A percentile compares a stretch with the other conserved stretches of the same genome.
phyloP scores from a whole-genome alignment of 208 protist species.

The Acanthamoeba quina region DNA sequence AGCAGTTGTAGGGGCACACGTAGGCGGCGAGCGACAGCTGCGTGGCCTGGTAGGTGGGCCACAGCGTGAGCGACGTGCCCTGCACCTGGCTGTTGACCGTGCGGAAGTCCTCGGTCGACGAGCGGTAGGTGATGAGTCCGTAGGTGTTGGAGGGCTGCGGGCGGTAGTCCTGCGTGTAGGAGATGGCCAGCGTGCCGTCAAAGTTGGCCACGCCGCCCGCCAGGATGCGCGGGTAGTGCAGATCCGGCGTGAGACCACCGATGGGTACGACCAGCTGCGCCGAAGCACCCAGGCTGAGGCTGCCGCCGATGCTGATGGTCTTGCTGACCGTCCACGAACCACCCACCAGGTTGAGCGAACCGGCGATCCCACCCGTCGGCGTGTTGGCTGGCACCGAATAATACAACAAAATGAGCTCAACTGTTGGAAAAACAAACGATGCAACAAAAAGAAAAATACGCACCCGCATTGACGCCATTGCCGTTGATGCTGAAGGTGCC shows the following conservation, averaged over 20 bases:
- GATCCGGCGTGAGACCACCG: background rate
- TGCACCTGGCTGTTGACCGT: background rate
- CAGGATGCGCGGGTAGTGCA: background rate
- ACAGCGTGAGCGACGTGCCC: conserved; percentile 3
- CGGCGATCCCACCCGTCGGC: background rate
- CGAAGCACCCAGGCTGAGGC: background rate
- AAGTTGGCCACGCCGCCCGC: background rate
- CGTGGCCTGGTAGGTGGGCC: conserved; percentile 12
- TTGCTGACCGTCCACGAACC: background rate
- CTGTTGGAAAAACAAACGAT: too few species aligned
- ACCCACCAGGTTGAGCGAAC: background rate
- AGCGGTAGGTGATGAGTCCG: background rate
- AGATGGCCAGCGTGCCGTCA: conserved; percentile 27
- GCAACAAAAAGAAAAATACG: too few species aligned
- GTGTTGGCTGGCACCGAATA: background rate
- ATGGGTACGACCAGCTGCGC: background rate
- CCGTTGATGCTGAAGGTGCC: conserved; percentile 55
- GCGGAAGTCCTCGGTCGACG: conserved; percentile 15
- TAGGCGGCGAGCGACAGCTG: background rate
- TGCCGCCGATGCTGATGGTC: conserved; percentile 18
- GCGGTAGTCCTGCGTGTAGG: conserved; percentile 18
- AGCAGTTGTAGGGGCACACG: conserved; percentile 67
- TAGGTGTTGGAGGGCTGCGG: conserved; percentile 6
- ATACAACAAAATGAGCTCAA: too few species aligned
- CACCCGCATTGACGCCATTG: background rate